Conservation (phyloP, 352 stramenopile genomes). For the Phytophthora cactorum region DNA sequence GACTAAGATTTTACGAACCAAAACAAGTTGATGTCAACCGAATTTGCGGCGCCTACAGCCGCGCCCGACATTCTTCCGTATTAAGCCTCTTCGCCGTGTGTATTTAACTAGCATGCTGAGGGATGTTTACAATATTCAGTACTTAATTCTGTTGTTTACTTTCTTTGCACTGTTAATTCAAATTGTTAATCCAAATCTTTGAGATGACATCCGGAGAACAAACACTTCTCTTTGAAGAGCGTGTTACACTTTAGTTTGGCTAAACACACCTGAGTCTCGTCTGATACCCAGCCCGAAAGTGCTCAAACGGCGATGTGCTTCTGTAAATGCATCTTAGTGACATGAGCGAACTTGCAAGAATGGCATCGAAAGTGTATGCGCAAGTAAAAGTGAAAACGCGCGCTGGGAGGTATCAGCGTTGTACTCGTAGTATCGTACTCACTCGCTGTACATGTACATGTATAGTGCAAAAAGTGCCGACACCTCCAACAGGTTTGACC, state of each 20-base stretch:
- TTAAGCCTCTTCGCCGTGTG: background rate
- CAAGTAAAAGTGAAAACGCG: background rate
- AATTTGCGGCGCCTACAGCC: too few relatives aligned
- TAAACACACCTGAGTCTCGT: conserved; percentile 8
- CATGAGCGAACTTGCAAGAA: conserved; percentile 7
- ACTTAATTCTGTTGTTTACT: background rate
- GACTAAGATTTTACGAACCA: background rate
- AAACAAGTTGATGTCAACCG: background rate
- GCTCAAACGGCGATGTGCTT: conserved; percentile 1
- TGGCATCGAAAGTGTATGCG: background rate
- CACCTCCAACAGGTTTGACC: too few relatives aligned
- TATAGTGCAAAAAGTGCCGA: too few relatives aligned
- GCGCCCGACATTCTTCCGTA: background rate
- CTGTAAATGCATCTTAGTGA: background rate
- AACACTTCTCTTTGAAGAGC: background rate
- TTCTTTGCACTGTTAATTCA: conserved; percentile 3
- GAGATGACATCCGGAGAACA: conserved; percentile 4
- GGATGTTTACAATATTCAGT: background rate
- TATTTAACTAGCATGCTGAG: background rate
- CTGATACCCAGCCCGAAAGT: conserved; percentile 7
- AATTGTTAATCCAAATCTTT: background rate
- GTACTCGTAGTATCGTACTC: background rate
- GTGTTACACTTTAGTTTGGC: background rate
- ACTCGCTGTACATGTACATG: background rate
- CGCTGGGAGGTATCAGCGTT: background rate